Base-by-base conservation (phyloP, 2,329 filamentous ascomycete species). In the Tolypocladium endophyticum region DNA sequence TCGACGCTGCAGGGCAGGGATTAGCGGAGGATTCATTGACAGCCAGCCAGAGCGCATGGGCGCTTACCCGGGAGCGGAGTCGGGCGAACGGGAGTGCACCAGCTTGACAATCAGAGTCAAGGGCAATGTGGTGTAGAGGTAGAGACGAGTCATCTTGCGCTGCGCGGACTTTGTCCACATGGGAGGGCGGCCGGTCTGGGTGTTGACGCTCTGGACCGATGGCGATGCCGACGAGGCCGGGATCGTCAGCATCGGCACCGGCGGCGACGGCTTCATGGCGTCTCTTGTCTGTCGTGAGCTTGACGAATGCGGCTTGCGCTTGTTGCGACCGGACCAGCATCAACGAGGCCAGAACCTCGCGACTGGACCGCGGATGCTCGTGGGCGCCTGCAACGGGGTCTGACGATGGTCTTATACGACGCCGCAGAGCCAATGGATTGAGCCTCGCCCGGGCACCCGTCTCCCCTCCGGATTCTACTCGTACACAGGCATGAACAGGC, bases 41-140 rank as follows among this genome's bases (percentile, higher is more conserved):
- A 56, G 45, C 54, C 30, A n/a, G 18, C 28, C 35, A 7, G 45
- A 35, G 36, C 25, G 35, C 8, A 41, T 11, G 1, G n/a, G 12
- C n/a, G 68, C 76, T 59, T 71, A 82, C 80, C 78, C 76, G 53
- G 77, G 79, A 38, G 75, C 74, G 41, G 78, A 73, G 28, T 77
- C 76, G 3, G 73, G 70, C 18, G 62, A 74, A 61, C 59, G 70
- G 59, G 67, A 74, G 62, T 79, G 75, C 60, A 85, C 74, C 18
- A 79, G 73, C 12, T 74, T 71, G 55, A 77, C 70, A 28, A 84
- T 84, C 68, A 78, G 77, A 2, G 77, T 71, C 18, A 84, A 71
- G 1, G 78, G 76, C 6, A 85, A 72, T 0, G 74, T 81, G 0
- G 81, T 85, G 65, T 81, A 84, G 59, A 84, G 70, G 63, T 85